Percentiles rank a stretch among this genome's conserved stretches.
Conservation (phyloP, 192 early-diverging fungal species). For the Jimgerdemannia flammicorona region DNA sequence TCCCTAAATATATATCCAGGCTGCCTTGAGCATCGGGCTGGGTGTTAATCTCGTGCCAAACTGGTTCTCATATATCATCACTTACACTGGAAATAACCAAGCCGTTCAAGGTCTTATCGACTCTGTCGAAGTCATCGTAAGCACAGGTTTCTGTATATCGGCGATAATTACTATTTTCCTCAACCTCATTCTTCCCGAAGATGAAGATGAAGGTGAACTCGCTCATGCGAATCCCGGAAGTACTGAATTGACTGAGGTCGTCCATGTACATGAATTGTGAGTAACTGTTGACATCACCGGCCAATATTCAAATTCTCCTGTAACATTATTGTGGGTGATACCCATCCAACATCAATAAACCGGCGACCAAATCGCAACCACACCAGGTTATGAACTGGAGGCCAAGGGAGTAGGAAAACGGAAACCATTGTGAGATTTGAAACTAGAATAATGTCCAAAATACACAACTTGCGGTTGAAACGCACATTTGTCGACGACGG, state of each 20-base stretch:
- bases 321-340: too few relatives aligned
- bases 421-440: too few relatives aligned
- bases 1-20: neutral
- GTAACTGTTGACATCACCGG: neutral
- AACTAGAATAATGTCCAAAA: too few relatives aligned
- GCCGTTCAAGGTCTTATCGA: constrained; percentile 38
- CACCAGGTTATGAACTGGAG: too few relatives aligned
- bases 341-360: too few relatives aligned
- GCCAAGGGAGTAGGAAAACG: too few relatives aligned
- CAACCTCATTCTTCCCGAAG: constrained; percentile 33
- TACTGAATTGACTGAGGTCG: neutral
- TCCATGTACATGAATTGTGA: neutral
- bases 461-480: too few relatives aligned
- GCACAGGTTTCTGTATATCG: constrained; percentile 40
- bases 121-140: constrained; percentile 41
- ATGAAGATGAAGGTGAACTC: constrained; percentile 5
- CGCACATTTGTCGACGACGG: too few relatives aligned
- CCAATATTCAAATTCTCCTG: too few relatives aligned
- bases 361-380: too few relatives aligned
- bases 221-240: neutral
- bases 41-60: constrained; percentile 45
- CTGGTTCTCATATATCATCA: constrained; percentile 49
- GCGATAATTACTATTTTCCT: constrained; percentile 37
- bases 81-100: constrained; percentile 31
- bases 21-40: constrained; percentile 41